These are phyloP conservation scores for Aspergillus ellipticus DNA, from an alignment of 495 filamentous ascomycete genomes.

Conservation along the genomic window DNA sequence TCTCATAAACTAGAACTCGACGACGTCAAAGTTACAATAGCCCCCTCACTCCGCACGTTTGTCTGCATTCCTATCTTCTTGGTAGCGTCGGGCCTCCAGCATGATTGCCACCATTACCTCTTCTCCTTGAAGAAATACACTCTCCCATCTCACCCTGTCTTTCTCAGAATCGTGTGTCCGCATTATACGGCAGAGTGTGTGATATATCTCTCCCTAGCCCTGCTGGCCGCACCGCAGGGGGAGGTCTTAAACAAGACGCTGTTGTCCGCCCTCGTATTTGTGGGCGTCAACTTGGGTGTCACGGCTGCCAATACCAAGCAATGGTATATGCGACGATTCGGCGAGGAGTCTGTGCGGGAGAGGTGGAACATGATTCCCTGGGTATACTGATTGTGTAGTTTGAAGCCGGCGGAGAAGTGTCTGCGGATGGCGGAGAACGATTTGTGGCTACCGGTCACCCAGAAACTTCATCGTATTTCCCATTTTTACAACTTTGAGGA, in stretches of 20 bases:
- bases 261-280: slow-evolving; percentile 64
- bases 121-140: slow-evolving; percentile 79
- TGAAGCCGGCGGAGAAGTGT: background rate
- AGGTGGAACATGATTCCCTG: slow-evolving; percentile 84
- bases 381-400: slow-evolving; percentile 50
- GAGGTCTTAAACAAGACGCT: slow-evolving; percentile 69
- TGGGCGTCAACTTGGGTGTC: slow-evolving; percentile 72
- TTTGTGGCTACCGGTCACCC: slow-evolving; percentile 29
- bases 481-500: slow-evolving; percentile 77
- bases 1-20: slow-evolving; percentile 26
- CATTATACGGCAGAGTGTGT: slow-evolving; percentile 88
- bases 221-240: slow-evolving; percentile 66
- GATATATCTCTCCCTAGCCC: slow-evolving; percentile 74
- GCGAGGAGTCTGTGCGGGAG: slow-evolving; percentile 56
- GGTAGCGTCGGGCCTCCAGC: slow-evolving; percentile 70
- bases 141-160: slow-evolving; percentile 68
- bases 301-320: slow-evolving; percentile 72
- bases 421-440: background rate
- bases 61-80: slow-evolving; percentile 65
- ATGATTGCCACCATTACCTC: slow-evolving; percentile 78
- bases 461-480: slow-evolving; percentile 63
- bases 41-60: slow-evolving; percentile 56
- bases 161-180: slow-evolving; percentile 70
- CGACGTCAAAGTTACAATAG: slow-evolving; percentile 34
- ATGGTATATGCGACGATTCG: slow-evolving; percentile 84